phyloP scores from a whole-genome alignment of 129 eudicot species.

The Mikania micrantha region DNA sequence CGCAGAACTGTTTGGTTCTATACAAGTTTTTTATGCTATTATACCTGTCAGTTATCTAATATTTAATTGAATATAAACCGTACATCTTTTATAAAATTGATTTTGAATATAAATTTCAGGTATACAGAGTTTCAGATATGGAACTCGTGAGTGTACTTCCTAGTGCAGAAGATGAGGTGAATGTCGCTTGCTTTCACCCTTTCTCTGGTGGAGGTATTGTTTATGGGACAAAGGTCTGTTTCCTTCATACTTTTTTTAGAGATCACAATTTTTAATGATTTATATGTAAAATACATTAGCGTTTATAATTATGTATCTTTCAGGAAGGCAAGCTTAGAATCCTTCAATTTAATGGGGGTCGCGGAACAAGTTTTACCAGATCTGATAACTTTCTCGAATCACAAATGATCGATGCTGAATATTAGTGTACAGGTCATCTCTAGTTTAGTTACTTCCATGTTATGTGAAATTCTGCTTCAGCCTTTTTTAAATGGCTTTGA shows the following conservation, averaged over 20 bases:
- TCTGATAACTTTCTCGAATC: slow-evolving; percentile 34
- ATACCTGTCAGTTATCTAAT: not conserved
- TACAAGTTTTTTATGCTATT: not conserved
- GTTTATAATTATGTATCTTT: too few relatives aligned
- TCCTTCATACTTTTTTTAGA: not conserved
- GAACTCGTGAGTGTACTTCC: slow-evolving; percentile 76
- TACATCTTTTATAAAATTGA: not conserved
- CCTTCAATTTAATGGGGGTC: slow-evolving; percentile 42
- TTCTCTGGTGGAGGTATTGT: slow-evolving; percentile 60
- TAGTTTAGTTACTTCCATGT: not conserved
- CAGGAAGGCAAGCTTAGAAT: slow-evolving; percentile 81
- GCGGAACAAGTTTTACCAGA: slow-evolving; percentile 16
- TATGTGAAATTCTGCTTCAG: not conserved
- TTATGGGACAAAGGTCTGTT: slow-evolving; percentile 62
- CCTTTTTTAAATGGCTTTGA: too few relatives aligned
- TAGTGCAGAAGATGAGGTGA: slow-evolving; percentile 71
- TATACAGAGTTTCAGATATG: slow-evolving; percentile 67
- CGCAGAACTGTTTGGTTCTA: not conserved
- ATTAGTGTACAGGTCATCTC: slow-evolving; percentile 29
- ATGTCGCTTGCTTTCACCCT: slow-evolving; percentile 79
- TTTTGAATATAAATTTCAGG: slow-evolving; percentile 28
- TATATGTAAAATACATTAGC: too few relatives aligned
- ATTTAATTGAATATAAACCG: not conserved
- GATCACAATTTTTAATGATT: not conserved
- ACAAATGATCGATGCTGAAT: slow-evolving; percentile 47